Evolutionary conservation across 306 rosid genomes (phyloP).

Genomic region (Dicorynia guianensis): DNA sequence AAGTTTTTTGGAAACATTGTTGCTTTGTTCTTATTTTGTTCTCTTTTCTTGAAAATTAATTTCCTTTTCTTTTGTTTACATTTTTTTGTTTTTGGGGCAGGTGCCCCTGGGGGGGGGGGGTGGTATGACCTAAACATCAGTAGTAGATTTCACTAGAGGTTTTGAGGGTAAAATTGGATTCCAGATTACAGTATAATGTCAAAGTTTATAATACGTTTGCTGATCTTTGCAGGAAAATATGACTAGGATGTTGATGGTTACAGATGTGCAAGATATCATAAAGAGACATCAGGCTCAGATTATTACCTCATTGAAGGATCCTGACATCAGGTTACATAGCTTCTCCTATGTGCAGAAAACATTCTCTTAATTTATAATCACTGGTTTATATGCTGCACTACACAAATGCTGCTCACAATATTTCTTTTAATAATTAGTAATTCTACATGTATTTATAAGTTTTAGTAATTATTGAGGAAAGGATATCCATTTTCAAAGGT

Average conservation of each 20-base stretch:
- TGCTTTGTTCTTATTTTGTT: conserved; percentile 3
- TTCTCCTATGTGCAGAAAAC: conserved; percentile 33
- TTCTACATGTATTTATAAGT: not conserved
- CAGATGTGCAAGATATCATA: conserved; percentile 84
- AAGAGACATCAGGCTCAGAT: conserved; percentile 88
- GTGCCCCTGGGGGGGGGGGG: not conserved
- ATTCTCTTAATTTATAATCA: not conserved
- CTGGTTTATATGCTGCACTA: not conserved
- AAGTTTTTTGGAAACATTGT: conserved; percentile 28
- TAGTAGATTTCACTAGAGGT: not conserved
- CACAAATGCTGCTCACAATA: not conserved
- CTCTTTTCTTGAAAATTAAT: not conserved
- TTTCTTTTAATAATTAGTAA: not conserved
- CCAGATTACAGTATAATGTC: conserved; percentile 18
- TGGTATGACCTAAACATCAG: not conserved
- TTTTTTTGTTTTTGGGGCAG: not conserved
- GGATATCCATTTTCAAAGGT: conserved; percentile 1
- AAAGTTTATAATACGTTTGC: conserved; percentile 35
- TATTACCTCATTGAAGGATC: conserved; percentile 83
- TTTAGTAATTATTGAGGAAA: not conserved
- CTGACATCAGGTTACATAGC: conserved; percentile 74
- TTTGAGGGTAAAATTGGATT: conserved; percentile 25
- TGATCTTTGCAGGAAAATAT: conserved; percentile 73
- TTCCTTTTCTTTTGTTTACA: too few species aligned
- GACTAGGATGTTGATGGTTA: conserved; percentile 82